phyloP scores from a whole-genome alignment of 345 rosid species.

The Citrus unshiu region DNA sequence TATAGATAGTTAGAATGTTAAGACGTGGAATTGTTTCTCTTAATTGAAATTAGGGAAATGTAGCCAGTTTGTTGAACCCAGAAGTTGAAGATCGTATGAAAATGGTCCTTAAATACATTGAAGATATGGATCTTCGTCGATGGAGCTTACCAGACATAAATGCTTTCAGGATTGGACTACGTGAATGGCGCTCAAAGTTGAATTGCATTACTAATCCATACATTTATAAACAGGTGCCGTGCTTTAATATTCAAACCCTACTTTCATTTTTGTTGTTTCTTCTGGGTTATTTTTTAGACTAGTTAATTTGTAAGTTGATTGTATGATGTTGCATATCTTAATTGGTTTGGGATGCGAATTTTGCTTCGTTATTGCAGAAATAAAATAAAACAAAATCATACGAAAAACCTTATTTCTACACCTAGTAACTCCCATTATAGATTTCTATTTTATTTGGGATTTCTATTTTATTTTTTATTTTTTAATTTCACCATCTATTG shows the following conservation, averaged over 20 bases:
- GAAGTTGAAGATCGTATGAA: constrained; percentile 43
- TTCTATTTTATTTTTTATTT: background rate
- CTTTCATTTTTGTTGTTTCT: background rate
- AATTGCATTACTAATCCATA: constrained; percentile 69
- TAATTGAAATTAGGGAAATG: constrained; percentile 28
- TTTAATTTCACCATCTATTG: background rate
- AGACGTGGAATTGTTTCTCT: constrained; percentile 1
- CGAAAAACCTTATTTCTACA: background rate
- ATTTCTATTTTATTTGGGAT: background rate
- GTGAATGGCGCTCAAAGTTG: constrained; percentile 60
- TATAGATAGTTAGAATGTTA: background rate
- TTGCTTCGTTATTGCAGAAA: background rate
- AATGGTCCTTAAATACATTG: constrained; percentile 58
- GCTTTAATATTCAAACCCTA: background rate
- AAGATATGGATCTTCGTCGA: constrained; percentile 70
- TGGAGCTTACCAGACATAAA: constrained; percentile 63
- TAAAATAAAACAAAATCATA: background rate
- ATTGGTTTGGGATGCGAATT: background rate
- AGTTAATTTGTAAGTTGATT: background rate
- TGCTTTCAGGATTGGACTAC: constrained; percentile 59
- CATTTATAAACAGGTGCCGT: constrained; percentile 62
- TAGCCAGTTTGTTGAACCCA: constrained; percentile 33
- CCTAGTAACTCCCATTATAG: background rate
- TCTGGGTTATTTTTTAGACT: background rate
- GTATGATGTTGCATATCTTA: background rate